Evolutionary conservation across 225 moss, liverwort and hornwort species (phyloP), one percentile per base, ranked within the genome.

Genomic region (Sphagnum contortum): DNA sequence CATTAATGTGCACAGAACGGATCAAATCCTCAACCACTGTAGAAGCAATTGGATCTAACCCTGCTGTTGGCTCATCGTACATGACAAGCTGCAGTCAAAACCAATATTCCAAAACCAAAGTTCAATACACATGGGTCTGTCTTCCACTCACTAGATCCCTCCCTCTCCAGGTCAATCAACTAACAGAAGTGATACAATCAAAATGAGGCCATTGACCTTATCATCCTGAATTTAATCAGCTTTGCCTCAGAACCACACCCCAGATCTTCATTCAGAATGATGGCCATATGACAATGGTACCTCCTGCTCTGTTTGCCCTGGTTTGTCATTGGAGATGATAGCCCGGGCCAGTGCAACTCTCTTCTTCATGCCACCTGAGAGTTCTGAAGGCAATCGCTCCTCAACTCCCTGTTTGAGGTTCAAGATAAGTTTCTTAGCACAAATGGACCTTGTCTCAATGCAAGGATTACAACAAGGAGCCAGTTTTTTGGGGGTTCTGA

Each of bases 281-380:
- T 29, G 29, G 29, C 29, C 29, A 29, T 29, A 29, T 29, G 29
- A 29, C 29, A 29, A 29, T 29, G 29, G 29, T 68, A 98, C 98
- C 93, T 98, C 98, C 62, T 82, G 75, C 72, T 98, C 91, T 12
- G 74, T 61, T 54, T 76, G 57, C 65, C 86, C 98, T 57, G 75
- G 66, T 64, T 79, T 72, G 64, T 70, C 89, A 69, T 98, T 91
- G 69, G 93, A 93, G 64, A 98, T 98, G 65, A 98, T 98, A 62
- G 98, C 98, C 58, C 98, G 83, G 48, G 98, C 98, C 63, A 98
- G 57, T 46, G 98, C 98, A 64, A 98, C 98, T 65, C 91, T 81
- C 73, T 98, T 98, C 78, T 98, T 98, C 98, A 98, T 98, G 63
- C 98, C 98, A 70, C 98, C 98, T 50, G 98, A 98, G 56, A 98